A percentile compares a stretch with the other conserved stretches of the same genome.
These are phyloP conservation scores for Podospora fimiseda DNA, from an alignment of 495 filamentous ascomycete genomes.

Conservation along the genomic window DNA sequence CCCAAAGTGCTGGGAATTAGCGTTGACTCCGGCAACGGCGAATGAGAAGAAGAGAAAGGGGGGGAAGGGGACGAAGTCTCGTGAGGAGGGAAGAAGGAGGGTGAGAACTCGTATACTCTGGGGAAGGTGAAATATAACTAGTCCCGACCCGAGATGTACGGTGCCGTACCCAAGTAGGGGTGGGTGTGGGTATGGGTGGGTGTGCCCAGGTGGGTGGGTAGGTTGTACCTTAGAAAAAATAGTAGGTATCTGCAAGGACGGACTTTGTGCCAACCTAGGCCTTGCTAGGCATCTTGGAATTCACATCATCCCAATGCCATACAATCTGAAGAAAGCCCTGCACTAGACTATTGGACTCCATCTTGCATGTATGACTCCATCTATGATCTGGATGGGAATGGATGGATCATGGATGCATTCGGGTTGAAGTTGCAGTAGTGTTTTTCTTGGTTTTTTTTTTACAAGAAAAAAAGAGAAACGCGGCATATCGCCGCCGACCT, in stretches of 20 bases:
- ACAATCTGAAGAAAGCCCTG: background rate
- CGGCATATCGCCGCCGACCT: conserved; percentile 12
- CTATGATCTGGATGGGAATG: too few species aligned
- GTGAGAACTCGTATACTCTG: conserved; percentile 40
- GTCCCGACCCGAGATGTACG: conserved; percentile 9
- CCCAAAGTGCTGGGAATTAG: conserved; percentile 53
- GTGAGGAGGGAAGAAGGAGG: conserved; percentile 45
- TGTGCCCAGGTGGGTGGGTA: conserved; percentile 2
- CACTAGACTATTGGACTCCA: background rate
- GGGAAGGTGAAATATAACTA: conserved; percentile 40
- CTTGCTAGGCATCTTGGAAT: background rate
- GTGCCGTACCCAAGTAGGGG: conserved; percentile 12
- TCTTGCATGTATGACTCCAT: background rate
- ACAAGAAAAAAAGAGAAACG: too few species aligned
- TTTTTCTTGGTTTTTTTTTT: too few species aligned
- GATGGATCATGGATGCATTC: too few species aligned
- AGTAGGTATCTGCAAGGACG: background rate
- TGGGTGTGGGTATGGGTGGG: background rate
- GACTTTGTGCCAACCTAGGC: background rate
- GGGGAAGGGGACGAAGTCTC: conserved; percentile 38
- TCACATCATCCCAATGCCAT: too few species aligned
- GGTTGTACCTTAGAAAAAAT: too few species aligned
- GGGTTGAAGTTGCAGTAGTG: background rate
- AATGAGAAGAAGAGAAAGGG: conserved; percentile 46
- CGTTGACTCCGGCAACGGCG: conserved; percentile 47